phyloP scores from a whole-genome alignment of 805 yeast species.

The Sugiyamaella smithiae region DNA sequence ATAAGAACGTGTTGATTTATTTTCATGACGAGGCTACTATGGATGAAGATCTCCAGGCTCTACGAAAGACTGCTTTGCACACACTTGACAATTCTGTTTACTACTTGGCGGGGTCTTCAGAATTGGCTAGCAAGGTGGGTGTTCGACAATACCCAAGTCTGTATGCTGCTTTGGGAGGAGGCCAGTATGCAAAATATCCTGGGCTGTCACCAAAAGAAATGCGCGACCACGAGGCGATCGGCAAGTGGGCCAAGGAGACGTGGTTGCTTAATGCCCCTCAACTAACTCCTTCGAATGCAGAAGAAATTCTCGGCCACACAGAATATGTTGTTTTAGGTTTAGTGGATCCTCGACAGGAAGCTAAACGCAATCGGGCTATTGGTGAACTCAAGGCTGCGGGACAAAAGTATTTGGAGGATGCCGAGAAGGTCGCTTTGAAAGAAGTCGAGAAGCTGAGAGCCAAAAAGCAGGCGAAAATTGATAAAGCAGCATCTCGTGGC shows the following conservation, averaged over 20 bases:
- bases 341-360: conserved; percentile 31
- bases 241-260: conserved; percentile 33
- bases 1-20: conserved; percentile 34
- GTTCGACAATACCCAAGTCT: conserved; percentile 33
- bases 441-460: conserved; percentile 30
- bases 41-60: conserved; percentile 39
- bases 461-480: conserved; percentile 31
- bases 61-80: conserved; percentile 33
- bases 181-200: conserved; percentile 25
- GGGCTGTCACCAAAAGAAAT: conserved; percentile 34
- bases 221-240: conserved; percentile 30
- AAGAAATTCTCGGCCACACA: conserved; percentile 29
- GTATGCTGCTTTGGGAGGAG: conserved; percentile 29
- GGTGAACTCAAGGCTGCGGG: conserved; percentile 34
- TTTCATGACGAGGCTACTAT: conserved; percentile 39
- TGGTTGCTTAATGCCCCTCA: conserved; percentile 38
- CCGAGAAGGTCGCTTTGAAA: conserved; percentile 23
- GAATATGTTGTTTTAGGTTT: conserved; percentile 33
- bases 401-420: conserved; percentile 26
- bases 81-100: conserved; percentile 34
- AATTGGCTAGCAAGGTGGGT: conserved; percentile 28
- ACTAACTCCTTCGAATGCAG: conserved; percentile 35
- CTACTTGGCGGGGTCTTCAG: conserved; percentile 29
- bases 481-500: conserved; percentile 34
- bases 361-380: conserved; percentile 24